Evolutionary conservation across 2,329 filamentous ascomycete species (phyloP).

Genomic region (Dothideomycetes sp.): DNA sequence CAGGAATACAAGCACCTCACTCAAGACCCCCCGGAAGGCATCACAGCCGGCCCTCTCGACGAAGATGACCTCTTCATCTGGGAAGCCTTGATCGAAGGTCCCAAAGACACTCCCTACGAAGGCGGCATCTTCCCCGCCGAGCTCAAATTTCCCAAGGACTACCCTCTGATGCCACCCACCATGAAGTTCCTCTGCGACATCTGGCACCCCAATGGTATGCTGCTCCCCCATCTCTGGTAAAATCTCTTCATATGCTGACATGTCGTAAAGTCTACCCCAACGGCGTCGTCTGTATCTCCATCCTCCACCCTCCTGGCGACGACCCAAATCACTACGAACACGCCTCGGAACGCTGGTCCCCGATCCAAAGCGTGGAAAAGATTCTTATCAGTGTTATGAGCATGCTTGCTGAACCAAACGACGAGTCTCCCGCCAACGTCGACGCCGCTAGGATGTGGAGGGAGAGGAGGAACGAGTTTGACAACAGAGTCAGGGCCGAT

Average conservation of each 20-base stretch:
- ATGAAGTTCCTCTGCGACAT: constrained; percentile 94
- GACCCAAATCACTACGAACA: constrained; percentile 98
- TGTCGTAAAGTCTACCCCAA: constrained; percentile 68
- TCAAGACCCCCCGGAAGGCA: constrained; percentile 92
- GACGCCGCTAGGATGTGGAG: constrained; percentile 97
- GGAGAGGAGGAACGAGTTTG: constrained; percentile 73
- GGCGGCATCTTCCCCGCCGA: constrained; percentile 93
- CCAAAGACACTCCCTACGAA: constrained; percentile 91
- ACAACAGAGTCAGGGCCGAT: constrained; percentile 72
- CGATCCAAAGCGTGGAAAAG: constrained; percentile 95
- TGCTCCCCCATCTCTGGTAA: no score
- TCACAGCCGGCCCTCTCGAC: constrained; percentile 86
- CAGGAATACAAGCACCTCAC: constrained; percentile 93
- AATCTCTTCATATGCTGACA: no score
- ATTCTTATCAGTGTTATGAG: constrained; percentile 96
- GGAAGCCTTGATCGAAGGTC: constrained; percentile 94
- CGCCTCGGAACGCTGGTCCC: constrained; percentile 89
- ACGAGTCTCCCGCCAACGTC: constrained; percentile 92
- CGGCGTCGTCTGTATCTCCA: constrained; percentile 94
- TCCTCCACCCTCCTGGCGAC: constrained; percentile 90
- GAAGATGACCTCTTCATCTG: constrained; percentile 95
- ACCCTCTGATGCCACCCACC: constrained; percentile 87
- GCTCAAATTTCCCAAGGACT: constrained; percentile 90
- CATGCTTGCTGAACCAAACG: constrained; percentile 95
- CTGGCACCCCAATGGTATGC: constrained; percentile 93